Percentiles rank a stretch among this genome's conserved stretches.
Evolutionary conservation across 495 filamentous ascomycete genomes (phyloP).

Genomic region (Bryoglossum gracile): DNA sequence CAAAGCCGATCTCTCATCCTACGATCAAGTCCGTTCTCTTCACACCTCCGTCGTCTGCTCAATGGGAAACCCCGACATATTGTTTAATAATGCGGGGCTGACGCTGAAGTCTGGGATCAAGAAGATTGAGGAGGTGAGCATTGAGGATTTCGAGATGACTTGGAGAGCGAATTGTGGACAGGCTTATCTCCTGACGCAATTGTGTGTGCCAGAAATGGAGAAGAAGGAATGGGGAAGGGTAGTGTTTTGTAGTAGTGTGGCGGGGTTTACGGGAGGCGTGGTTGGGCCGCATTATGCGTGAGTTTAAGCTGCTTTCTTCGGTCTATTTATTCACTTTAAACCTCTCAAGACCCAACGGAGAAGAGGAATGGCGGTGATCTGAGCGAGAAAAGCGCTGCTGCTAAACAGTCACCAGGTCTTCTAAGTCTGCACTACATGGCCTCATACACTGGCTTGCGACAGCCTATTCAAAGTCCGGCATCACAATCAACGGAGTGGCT

Average conservation of each 20-base stretch:
- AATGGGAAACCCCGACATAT: conserved; percentile 9
- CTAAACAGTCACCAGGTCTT: too few relatives aligned
- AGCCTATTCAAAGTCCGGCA: conserved; percentile 34
- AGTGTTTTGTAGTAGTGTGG: conserved; percentile 61
- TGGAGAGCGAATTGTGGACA: conserved; percentile 58
- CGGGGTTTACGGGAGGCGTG: conserved; percentile 56
- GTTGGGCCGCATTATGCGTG: conserved; percentile 49
- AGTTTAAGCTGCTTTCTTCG: conserved; percentile 23
- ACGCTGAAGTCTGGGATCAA: conserved; percentile 11
- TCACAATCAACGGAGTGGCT: conserved; percentile 70
- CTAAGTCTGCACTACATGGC: conserved; percentile 54
- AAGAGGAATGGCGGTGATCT: too few relatives aligned
- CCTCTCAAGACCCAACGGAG: too few relatives aligned
- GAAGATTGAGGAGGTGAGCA: conserved; percentile 23
- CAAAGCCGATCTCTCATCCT: conserved; percentile 17
- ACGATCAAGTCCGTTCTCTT: conserved; percentile 12
- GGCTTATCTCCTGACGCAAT: conserved; percentile 58
- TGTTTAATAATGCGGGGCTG: conserved; percentile 19
- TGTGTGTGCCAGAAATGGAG: conserved; percentile 58
- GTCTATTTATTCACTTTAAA: too few relatives aligned
- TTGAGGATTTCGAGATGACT: conserved; percentile 61
- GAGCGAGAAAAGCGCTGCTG: too few relatives aligned
- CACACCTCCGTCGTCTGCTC: conserved; percentile 1
- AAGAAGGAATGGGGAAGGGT: conserved; percentile 57
- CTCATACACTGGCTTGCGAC: conserved; percentile 37